Evolutionary conservation across 768 basidiomycete genomes (phyloP).

Genomic region (Lentinula boryana): DNA sequence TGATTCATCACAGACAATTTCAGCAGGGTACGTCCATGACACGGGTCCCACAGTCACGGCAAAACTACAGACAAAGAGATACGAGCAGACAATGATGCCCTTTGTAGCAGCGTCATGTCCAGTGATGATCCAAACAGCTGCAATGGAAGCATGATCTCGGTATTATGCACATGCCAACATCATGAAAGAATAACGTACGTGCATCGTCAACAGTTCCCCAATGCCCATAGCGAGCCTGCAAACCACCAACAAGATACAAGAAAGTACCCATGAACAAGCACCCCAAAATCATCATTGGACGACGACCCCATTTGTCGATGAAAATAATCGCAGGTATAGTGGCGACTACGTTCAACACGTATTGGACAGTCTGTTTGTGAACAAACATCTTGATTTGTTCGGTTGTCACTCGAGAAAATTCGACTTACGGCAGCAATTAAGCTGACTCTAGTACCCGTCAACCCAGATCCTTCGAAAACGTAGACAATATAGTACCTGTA

Average conservation of each 20-base stretch:
- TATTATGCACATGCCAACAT: not conserved
- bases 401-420: not conserved
- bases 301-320: slow-evolving; percentile 76
- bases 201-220: slow-evolving; percentile 45
- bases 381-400: not conserved
- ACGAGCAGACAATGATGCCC: slow-evolving; percentile 72
- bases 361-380: slow-evolving; percentile 51
- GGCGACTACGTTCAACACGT: slow-evolving; percentile 41
- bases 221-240: slow-evolving; percentile 61
- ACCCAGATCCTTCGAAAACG: slow-evolving; percentile 72
- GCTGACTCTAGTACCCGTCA: slow-evolving; percentile 69
- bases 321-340: slow-evolving; percentile 51
- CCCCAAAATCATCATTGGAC: slow-evolving; percentile 66
- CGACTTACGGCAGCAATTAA: slow-evolving; percentile 52
- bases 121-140: slow-evolving; percentile 44
- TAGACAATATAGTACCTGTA: slow-evolving; percentile 58
- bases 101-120: slow-evolving; percentile 52
- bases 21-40: slow-evolving; percentile 70
- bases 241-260: slow-evolving; percentile 71
- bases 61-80: slow-evolving; percentile 71
- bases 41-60: slow-evolving; percentile 75
- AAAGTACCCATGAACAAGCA: slow-evolving; percentile 69
- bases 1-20: slow-evolving; percentile 31
- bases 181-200: slow-evolving; percentile 18
- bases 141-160: not conserved